A percentile compares a stretch with the other conserved stretches of the same genome.
Conservation (phyloP, 2,329 filamentous ascomycete species). For the Penicillium griseofulvum region DNA sequence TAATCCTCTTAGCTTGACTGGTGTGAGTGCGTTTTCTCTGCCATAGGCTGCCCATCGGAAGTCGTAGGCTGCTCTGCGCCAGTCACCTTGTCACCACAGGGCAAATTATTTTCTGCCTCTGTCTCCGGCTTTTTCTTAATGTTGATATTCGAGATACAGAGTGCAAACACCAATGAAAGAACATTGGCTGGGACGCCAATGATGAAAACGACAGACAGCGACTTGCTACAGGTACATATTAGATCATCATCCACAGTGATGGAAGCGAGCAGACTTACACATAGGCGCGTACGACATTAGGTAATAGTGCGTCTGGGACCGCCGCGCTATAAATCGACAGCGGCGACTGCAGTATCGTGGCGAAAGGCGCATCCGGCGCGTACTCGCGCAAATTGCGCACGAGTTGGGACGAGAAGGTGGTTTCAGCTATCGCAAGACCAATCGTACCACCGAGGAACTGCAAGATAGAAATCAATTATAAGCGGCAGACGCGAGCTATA, state of each 20-base stretch:
- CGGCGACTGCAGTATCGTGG: not conserved
- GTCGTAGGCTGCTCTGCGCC: not conserved
- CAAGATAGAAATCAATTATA: not conserved
- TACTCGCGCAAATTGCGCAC: not conserved
- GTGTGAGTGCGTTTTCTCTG: not conserved
- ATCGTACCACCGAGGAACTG: not conserved
- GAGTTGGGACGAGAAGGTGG: not conserved
- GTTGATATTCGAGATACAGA: not conserved
- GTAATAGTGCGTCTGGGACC: not conserved
- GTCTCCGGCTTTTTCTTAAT: not conserved
- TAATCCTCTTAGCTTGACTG: not conserved
- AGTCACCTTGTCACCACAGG: not conserved
- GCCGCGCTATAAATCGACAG: not conserved
- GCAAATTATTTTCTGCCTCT: not conserved
- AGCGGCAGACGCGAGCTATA: not conserved
- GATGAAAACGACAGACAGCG: not conserved
- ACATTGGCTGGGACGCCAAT: not conserved
- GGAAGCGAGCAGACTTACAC: not conserved
- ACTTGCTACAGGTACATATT: not conserved
- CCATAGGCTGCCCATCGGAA: not conserved
- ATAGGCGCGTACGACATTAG: not conserved
- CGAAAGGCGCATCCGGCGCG: not conserved
- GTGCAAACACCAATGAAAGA: not conserved
- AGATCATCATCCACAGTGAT: not conserved
- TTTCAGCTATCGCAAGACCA: not conserved